Evolutionary conservation across 208 protist genomes (phyloP), one percentile per base, ranked within the genome.

Genomic region (Porcisia deanei): DNA sequence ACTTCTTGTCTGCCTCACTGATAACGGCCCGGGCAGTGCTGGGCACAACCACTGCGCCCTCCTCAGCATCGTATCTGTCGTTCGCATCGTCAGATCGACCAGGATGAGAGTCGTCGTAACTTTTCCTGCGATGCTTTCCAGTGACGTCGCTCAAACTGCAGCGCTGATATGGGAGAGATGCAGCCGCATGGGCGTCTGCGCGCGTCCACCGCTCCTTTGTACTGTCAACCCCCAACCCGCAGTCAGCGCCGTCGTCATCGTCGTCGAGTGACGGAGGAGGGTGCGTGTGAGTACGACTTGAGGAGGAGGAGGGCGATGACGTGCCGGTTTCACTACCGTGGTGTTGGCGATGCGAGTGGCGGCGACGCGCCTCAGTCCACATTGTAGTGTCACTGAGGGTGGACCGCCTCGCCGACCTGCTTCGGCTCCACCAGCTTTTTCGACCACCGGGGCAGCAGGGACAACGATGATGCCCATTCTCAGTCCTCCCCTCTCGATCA

Each of bases 201-300:
- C 10, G 41, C 63, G 22, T 16, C 63, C 41, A 52, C 63, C 41
- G 20, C 63, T 65, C 60, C 20, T 25, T 57, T n/a, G 39, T n/a
- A 41, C 3, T 41, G 30, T 16, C 49, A 55, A 16, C n/a, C 14
- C 47, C 47, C 25, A n/a, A 57, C 43, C 6, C 47, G 18, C 43
- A 43, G n/a, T 43, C n/a, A 43, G 30, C 41, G 10, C 66, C 22
- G 34, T 18, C 10, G 49, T 53, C 37, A 6, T 30, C 49, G 37
- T 59, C 22, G 20, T 18, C 10, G 49, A 49, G 30, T 41, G 65
- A 81, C 4, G 71, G 71, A 10, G 77, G 71, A 10, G 77, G 63
- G 30, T 30, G 30, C 9, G 77, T 73, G 45, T 60, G 47, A 2
- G 58, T 67, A 47, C 5, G 43, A 37, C 49, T 60, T 1, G 55